Percentiles rank a stretch among this genome's conserved stretches.
Conservation (phyloP, 169 alveolate genomes). For the Theileria parva region DNA sequence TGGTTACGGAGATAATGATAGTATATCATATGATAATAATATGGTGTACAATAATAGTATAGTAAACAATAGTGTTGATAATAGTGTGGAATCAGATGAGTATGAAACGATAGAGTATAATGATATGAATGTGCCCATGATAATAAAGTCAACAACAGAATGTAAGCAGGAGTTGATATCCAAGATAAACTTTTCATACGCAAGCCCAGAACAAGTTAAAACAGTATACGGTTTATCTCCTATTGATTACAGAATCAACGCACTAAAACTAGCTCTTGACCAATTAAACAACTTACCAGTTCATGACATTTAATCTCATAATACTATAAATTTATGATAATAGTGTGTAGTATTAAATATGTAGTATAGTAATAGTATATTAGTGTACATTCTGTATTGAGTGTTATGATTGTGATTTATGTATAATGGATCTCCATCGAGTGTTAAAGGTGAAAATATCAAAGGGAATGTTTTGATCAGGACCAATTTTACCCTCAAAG, state of each 20-base stretch:
- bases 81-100: neutral
- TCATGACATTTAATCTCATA: neutral
- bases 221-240: neutral
- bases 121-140: neutral
- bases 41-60: no score
- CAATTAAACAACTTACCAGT: slow-evolving; percentile 1
- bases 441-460: slow-evolving; percentile 75
- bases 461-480: slow-evolving; percentile 67
- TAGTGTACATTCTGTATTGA: no score
- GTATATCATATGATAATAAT: no score
- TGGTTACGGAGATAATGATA: no score
- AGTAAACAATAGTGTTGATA: no score
- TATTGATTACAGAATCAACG: neutral
- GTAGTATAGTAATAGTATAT: neutral
- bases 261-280: neutral
- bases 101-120: neutral
- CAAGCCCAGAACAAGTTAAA: neutral
- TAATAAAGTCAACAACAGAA: neutral
- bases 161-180: neutral
- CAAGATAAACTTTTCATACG: neutral
- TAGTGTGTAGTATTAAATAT: neutral
- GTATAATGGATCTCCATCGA: slow-evolving; percentile 44
- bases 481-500: slow-evolving; percentile 57
- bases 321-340: neutral
- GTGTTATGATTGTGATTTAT: no score